Conservation (phyloP, 768 basidiomycete genomes). For the Lyophyllum decastes region DNA sequence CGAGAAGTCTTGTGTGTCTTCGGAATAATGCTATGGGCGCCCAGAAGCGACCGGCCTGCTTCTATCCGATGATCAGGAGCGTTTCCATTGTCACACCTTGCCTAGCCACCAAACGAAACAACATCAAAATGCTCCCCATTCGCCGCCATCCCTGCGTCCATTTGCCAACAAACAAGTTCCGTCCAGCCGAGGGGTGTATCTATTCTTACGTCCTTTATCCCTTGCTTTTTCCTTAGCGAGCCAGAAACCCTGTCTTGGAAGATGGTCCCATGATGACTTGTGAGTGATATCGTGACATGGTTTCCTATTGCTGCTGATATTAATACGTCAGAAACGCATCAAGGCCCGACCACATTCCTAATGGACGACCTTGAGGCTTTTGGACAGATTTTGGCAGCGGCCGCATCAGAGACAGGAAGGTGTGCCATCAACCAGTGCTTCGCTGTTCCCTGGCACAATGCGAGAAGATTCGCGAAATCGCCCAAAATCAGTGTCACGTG, state of each 20-base stretch:
- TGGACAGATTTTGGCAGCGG: background rate
- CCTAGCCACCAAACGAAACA: background rate
- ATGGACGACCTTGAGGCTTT: background rate
- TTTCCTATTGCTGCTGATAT: constrained; percentile 1
- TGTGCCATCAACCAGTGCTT: constrained; percentile 7
- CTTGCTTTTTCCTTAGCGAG: background rate
- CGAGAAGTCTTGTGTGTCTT: background rate
- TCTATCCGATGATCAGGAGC: background rate
- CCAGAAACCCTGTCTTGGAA: constrained; percentile 13
- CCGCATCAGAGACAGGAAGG: background rate
- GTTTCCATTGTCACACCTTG: constrained; percentile 1
- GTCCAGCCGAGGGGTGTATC: constrained; percentile 1
- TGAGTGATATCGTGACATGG: constrained; percentile 4
- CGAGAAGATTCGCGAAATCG: background rate
- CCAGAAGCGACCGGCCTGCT: no score
- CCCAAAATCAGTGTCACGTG: constrained; percentile 21
- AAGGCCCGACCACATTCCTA: background rate
- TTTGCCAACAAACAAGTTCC: background rate
- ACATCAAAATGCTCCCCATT: constrained; percentile 1
- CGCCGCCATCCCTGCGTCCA: background rate
- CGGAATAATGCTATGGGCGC: no score
- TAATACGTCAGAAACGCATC: constrained; percentile 9
- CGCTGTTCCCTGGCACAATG: constrained; percentile 4
- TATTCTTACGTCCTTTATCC: constrained; percentile 1
- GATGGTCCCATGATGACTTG: constrained; percentile 11